A percentile compares a stretch with the other conserved stretches of the same genome.
Conservation (phyloP, 139 green algal species). For the Parachlorella kessleri region DNA sequence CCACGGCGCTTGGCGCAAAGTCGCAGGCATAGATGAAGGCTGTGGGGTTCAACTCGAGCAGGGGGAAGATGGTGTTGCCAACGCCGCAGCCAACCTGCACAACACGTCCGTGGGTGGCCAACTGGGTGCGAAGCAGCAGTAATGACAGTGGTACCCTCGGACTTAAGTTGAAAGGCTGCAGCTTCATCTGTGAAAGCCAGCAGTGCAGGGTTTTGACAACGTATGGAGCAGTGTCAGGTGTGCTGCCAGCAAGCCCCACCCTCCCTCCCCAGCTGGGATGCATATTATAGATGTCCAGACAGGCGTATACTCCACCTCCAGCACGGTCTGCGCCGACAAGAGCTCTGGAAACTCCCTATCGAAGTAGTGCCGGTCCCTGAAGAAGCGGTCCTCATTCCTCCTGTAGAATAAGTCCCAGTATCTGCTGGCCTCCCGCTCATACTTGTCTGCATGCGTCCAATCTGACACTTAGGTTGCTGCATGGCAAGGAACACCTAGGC, state of each 20-base stretch:
- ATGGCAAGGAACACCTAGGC: too few relatives aligned
- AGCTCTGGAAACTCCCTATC: conserved; percentile 67
- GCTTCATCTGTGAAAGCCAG: too few relatives aligned
- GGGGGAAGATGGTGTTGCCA: conserved; percentile 91
- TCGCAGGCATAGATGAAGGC: conserved; percentile 84
- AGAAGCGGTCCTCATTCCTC: conserved; percentile 77
- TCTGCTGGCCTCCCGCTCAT: conserved; percentile 58
- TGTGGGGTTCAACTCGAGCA: conserved; percentile 74
- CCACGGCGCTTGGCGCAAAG: conserved; percentile 81
- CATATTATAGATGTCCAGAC: too few relatives aligned
- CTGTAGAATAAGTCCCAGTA: conserved; percentile 91
- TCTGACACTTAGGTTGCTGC: too few relatives aligned
- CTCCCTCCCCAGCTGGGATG: too few relatives aligned
- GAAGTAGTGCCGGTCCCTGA: conserved; percentile 90
- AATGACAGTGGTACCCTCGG: background rate
- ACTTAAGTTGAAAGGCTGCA: too few relatives aligned
- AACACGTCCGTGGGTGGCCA: too few relatives aligned
- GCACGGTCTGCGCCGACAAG: conserved; percentile 20
- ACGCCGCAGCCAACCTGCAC: conserved; percentile 94
- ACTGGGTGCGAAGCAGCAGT: too few relatives aligned
- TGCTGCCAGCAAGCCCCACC: too few relatives aligned
- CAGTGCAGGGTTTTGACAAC: too few relatives aligned
- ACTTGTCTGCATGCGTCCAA: conserved; percentile 57
- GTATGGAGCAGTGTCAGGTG: too few relatives aligned
- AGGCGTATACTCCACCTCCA: conserved; percentile 70